Evolutionary conservation across 2,329 filamentous ascomycete genomes (phyloP).

Genomic region (Kalmusia sp.): DNA sequence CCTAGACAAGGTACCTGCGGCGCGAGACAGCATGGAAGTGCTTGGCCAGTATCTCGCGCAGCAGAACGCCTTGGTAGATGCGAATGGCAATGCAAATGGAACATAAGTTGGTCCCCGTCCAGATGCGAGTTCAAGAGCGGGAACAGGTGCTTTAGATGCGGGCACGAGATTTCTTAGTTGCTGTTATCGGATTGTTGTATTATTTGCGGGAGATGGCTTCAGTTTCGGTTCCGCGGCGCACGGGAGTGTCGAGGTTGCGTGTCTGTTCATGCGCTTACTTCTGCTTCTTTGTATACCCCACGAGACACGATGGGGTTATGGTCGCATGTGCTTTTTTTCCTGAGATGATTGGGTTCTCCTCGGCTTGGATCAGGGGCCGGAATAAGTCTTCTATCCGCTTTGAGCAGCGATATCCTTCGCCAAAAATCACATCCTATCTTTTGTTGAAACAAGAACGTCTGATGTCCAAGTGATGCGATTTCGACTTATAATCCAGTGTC

Average conservation of each 20-base stretch:
- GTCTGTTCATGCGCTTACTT: not conserved
- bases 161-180: not conserved
- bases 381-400: too few relatives aligned
- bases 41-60: conserved; percentile 30
- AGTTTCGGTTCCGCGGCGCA: not conserved
- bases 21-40: conserved; percentile 63
- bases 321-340: not conserved
- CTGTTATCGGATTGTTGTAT: not conserved
- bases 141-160: too few relatives aligned
- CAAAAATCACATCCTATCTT: too few relatives aligned
- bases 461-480: not conserved
- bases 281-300: conserved; percentile 10
- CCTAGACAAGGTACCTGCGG: conserved; percentile 69
- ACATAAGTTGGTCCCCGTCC: not conserved
- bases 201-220: not conserved
- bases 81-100: not conserved
- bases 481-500: too few relatives aligned
- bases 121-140: not conserved
- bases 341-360: not conserved
- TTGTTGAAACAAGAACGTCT: not conserved
- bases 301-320: not conserved
- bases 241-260: not conserved
- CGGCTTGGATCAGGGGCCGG: too few relatives aligned
- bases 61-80: not conserved
- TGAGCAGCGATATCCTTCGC: too few relatives aligned